Percentiles rank a stretch among this genome's conserved stretches.
phyloP scores from a whole-genome alignment of 495 filamentous ascomycete genomes.

The Pseudevernia furfuracea region DNA sequence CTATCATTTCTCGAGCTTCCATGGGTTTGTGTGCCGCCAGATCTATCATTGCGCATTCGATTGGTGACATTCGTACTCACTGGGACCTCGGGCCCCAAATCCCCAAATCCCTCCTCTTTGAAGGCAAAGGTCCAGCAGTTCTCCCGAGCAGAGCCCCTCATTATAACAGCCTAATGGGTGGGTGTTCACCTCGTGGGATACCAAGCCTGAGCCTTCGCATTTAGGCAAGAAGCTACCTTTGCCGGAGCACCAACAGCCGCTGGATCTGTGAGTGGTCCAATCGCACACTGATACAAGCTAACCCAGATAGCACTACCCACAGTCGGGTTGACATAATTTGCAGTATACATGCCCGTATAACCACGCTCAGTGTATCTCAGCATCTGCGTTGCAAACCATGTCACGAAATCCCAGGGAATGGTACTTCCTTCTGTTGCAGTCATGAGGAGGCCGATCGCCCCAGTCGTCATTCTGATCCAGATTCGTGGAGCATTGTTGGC shows the following conservation, averaged over 20 bases:
- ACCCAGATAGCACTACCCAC: slow-evolving; percentile 1
- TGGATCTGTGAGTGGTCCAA: neutral
- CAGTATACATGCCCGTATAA: neutral
- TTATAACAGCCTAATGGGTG: neutral
- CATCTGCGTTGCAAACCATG: slow-evolving; percentile 1
- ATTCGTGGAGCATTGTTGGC: neutral
- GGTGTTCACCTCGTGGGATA: neutral
- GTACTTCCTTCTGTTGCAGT: neutral
- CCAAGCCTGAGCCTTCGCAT: neutral
- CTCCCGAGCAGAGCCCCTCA: neutral
- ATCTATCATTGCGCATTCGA: neutral
- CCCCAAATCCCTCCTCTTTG: neutral
- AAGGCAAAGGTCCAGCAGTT: neutral
- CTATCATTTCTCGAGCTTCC: neutral
- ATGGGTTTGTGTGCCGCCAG: neutral
- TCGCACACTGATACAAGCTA: neutral
- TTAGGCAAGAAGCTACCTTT: neutral
- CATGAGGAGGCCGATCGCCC: neutral
- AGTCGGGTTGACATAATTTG: neutral
- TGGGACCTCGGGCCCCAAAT: neutral
- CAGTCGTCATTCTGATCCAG: neutral
- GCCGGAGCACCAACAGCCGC: neutral
- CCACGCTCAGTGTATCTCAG: neutral
- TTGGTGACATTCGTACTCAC: too few relatives aligned
- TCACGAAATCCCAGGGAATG: slow-evolving; percentile 5